Percentiles rank a stretch among this genome's conserved stretches.
Conservation (phyloP, 2,329 filamentous ascomycete species). For the Fusarium sp. region DNA sequence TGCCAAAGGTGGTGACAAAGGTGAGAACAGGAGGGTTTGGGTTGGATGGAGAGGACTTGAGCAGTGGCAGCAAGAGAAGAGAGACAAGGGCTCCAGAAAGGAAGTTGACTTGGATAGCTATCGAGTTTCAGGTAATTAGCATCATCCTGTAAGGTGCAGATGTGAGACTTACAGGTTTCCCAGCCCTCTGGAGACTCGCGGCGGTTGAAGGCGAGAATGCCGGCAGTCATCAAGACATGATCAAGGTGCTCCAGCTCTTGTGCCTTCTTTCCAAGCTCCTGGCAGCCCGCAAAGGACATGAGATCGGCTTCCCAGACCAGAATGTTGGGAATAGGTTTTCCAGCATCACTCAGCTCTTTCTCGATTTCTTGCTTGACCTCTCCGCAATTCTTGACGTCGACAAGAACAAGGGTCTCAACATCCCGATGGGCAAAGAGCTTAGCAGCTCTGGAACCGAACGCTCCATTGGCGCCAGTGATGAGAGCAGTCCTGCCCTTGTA, state of each 20-base stretch:
- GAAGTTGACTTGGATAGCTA: constrained; percentile 53
- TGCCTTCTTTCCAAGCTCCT: constrained; percentile 46
- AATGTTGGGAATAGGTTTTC: constrained; percentile 46
- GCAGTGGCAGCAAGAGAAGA: constrained; percentile 48
- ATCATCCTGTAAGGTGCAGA: not conserved
- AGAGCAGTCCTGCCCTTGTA: constrained; percentile 51
- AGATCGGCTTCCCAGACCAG: constrained; percentile 52
- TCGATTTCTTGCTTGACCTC: constrained; percentile 50
- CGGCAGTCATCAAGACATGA: constrained; percentile 52
- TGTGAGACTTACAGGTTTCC: constrained; percentile 49
- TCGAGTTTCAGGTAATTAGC: constrained; percentile 12
- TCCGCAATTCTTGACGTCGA: constrained; percentile 50
- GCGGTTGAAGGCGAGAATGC: constrained; percentile 51
- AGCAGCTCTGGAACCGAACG: constrained; percentile 51
- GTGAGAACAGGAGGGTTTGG: constrained; percentile 51
- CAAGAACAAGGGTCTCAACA: constrained; percentile 50
- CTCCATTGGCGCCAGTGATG: constrained; percentile 52
- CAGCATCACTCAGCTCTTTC: constrained; percentile 40
- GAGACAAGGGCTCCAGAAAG: constrained; percentile 50
- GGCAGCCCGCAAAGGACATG: constrained; percentile 51
- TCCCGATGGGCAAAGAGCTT: constrained; percentile 51
- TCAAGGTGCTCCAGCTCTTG: constrained; percentile 46
- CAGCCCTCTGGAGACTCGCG: constrained; percentile 53
- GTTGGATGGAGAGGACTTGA: constrained; percentile 48
- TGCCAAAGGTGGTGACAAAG: constrained; percentile 53